Base-by-base conservation (phyloP, 1,284 basidiomycete genomes). In the Cutaneotrichosporon arboriforme region DNA sequence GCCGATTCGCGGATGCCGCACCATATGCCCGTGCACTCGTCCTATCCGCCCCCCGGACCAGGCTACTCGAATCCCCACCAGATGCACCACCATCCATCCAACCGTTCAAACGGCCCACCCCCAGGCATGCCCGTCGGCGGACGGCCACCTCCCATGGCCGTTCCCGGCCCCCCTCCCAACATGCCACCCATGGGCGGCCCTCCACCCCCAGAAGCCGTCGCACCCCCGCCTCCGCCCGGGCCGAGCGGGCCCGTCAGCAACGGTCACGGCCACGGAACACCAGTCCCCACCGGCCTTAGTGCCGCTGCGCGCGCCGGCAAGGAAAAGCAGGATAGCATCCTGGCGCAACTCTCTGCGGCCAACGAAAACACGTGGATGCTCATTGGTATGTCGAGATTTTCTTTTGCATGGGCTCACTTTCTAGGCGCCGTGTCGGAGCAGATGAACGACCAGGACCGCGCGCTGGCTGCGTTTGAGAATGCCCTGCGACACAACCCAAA, bases 301-400 rank as follows among this genome's bases (percentile, higher is more conserved):
- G 47, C 56, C 4, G 60, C 63, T 5, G 57, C 59, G 1, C 41
- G 66, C 20, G 59, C 62, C 18, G 69, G 63, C 13, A 69, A 66
- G 54, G 71, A 72, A 41, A 64, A 65, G 55, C 63, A 66, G 56
- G 68, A 70, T 13, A 45, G 46, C 23, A 34, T 68, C 14, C 46
- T 68, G 4, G 50, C 53, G 9, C 58, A 67, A 65, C 80, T 93
- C 46, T 84, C 84, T 21, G 79, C 80, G 36, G 88, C 90, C 50
- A 91, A 93, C 70, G 90, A 93, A 70, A 86, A 89, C 73, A 93
- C 90, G 38, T 93, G 90, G 90, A 81, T 92, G 60, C 78, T 91
- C 64, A 91, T 93, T 73, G 90, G 90, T 89, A 21, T 49, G 82
- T 65, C 12, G 12, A 36, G 26, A 8, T 13, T 15, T n/a, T n/a